These are phyloP conservation scores for Carex cristatella DNA, from an alignment of 176 grass and related monocot genomes.

Conservation along the genomic window DNA sequence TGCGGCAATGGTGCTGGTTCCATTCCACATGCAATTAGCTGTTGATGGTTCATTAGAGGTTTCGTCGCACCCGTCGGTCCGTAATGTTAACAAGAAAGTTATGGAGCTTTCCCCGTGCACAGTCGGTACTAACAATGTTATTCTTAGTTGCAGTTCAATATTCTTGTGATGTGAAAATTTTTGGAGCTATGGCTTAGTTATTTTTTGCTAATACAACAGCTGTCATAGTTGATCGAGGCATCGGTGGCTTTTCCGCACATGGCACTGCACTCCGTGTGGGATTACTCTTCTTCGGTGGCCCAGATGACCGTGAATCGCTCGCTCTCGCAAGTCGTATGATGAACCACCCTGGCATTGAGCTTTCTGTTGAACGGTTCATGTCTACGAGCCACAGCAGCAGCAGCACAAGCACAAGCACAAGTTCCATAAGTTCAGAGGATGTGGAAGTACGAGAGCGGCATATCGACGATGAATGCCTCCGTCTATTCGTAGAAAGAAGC, in stretches of 20 bases:
- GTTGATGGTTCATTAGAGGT: conserved; percentile 58
- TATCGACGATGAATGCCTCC: conserved; percentile 41
- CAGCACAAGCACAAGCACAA: not conserved
- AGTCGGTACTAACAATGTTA: conserved; percentile 17
- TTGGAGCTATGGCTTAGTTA: not conserved
- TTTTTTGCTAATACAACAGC: not conserved
- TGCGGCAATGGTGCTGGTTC: conserved; percentile 56
- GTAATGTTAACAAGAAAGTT: conserved; percentile 39
- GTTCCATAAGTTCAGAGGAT: conserved; percentile 20
- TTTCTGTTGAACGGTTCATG: conserved; percentile 50
- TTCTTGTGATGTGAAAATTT: not conserved
- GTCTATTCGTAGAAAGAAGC: conserved; percentile 32
- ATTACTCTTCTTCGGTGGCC: conserved; percentile 62
- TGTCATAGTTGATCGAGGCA: conserved; percentile 60
- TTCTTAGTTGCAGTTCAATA: not conserved
- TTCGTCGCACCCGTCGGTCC: conserved; percentile 34
- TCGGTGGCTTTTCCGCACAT: conserved; percentile 15
- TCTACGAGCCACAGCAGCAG: not conserved
- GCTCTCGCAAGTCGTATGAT: conserved; percentile 48
- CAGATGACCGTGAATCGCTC: conserved; percentile 68
- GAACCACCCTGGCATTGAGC: conserved; percentile 38
- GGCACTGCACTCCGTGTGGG: conserved; percentile 27
- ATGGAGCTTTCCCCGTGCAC: conserved; percentile 51
- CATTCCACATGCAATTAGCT: conserved; percentile 72
- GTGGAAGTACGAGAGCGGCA: conserved; percentile 37